phyloP scores from a whole-genome alignment of 331 rosid genomes.

The Saraca asoca region DNA sequence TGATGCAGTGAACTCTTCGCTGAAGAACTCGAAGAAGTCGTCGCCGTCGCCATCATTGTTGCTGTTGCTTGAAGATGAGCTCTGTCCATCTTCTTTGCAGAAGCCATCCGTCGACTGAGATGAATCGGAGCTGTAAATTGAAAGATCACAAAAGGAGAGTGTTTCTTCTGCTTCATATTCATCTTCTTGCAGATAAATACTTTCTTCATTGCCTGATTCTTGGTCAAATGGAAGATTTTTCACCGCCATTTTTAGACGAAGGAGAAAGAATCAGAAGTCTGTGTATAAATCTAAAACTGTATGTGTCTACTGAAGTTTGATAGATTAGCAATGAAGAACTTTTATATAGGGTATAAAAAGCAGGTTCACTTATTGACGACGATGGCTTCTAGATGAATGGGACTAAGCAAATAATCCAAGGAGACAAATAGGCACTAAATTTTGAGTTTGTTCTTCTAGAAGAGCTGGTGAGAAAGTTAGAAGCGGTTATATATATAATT shows the following conservation, averaged over 20 bases:
- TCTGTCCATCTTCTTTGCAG: conserved; percentile 42
- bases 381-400: too few species aligned
- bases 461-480: too few species aligned
- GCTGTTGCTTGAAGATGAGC: neutral
- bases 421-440: too few species aligned
- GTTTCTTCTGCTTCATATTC: conserved; percentile 32
- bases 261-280: too few species aligned
- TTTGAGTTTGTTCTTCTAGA: too few species aligned
- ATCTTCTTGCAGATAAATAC: conserved; percentile 26
- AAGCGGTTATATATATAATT: too few species aligned
- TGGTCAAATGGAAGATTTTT: conserved; percentile 3
- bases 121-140: conserved; percentile 36
- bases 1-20: conserved; percentile 56
- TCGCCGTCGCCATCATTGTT: conserved; percentile 34
- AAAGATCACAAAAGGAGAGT: conserved; percentile 46
- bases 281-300: too few species aligned
- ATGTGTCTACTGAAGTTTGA: too few species aligned
- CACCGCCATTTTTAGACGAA: conserved; percentile 29
- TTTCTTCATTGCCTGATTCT: conserved; percentile 37
- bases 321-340: too few species aligned
- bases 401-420: too few species aligned
- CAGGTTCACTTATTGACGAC: too few species aligned
- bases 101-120: conserved; percentile 45
- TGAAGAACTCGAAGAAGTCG: conserved; percentile 70
- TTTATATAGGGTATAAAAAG: too few species aligned